A percentile compares a stretch with the other conserved stretches of the same genome.
Evolutionary conservation across 2,329 filamentous ascomycete species (phyloP).

Genomic region (Colletotrichum graminicola): DNA sequence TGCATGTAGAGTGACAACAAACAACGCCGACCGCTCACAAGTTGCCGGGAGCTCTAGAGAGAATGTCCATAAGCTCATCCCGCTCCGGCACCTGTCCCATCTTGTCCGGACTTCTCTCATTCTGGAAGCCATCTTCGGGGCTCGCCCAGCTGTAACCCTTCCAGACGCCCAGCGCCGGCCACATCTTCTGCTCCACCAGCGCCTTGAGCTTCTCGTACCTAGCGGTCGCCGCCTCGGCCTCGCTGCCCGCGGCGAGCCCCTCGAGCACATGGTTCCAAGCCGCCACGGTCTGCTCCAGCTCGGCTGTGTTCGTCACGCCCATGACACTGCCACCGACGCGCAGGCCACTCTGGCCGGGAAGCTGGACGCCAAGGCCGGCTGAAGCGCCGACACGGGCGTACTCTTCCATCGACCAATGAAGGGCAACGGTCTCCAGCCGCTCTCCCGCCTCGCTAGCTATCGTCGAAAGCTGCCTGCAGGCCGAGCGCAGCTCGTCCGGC

Average conservation of each 20-base stretch:
- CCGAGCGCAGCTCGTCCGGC: conserved; percentile 74
- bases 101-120: conserved; percentile 47
- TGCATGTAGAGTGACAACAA: background rate
- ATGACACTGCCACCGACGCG: conserved; percentile 72
- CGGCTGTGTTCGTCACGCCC: conserved; percentile 72
- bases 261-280: conserved; percentile 69
- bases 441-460: conserved; percentile 75
- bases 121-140: conserved; percentile 61
- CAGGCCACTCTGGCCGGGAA: conserved; percentile 21
- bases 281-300: conserved; percentile 72
- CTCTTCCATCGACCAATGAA: conserved; percentile 80
- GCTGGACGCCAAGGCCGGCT: conserved; percentile 52
- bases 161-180: conserved; percentile 70
- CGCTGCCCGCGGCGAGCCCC: conserved; percentile 53
- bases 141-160: conserved; percentile 75
- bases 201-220: conserved; percentile 50
- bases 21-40: conserved; percentile 11
- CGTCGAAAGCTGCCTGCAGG: conserved; percentile 71
- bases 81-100: conserved; percentile 30
- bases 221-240: conserved; percentile 44
- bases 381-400: conserved; percentile 66
- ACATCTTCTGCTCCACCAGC: conserved; percentile 60
- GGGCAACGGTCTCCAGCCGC: conserved; percentile 83
- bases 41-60: conserved; percentile 24
- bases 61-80: conserved; percentile 34